phyloP scores from a whole-genome alignment of 345 rosid species.

The Syzygium oleosum region DNA sequence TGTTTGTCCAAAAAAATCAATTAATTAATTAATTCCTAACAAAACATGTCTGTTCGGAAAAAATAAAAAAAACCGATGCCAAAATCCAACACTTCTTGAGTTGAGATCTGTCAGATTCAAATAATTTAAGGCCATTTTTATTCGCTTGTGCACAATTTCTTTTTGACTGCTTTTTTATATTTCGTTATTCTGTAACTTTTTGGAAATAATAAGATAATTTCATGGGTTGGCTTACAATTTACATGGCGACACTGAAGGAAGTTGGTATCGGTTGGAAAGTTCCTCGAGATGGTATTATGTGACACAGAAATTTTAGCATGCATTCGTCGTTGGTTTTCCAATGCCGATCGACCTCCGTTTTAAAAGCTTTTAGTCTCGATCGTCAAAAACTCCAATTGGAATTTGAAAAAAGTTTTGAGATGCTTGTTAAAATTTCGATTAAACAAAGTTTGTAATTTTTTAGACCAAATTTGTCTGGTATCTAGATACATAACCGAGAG shows the following conservation, averaged over 20 bases:
- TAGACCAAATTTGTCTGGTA: not conserved
- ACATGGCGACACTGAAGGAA: not conserved
- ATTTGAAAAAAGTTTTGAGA: not conserved
- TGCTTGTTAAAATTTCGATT: not conserved
- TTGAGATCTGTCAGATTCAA: not conserved
- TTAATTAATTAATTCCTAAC: no score
- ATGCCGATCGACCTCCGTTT: no score
- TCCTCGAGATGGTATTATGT: not conserved
- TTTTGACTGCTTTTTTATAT: not conserved
- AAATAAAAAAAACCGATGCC: no score
- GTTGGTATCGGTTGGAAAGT: not conserved
- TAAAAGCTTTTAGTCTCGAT: not conserved
- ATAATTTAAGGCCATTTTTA: not conserved
- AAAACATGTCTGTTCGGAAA: no score
- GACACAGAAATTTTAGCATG: not conserved
- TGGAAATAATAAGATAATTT: not conserved
- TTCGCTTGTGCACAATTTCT: not conserved
- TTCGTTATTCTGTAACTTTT: not conserved
- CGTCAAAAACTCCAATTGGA: not conserved
- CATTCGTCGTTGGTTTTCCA: not conserved
- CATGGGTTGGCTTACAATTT: not conserved
- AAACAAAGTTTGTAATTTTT: accelerated
- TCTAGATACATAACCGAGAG: not conserved
- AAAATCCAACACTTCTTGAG: no score
- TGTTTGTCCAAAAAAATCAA: no score